A percentile compares a stretch with the other conserved stretches of the same genome.
Conservation (phyloP, 2,329 filamentous ascomycete genomes). For the Neophaeococcomyces mojaviensis region DNA sequence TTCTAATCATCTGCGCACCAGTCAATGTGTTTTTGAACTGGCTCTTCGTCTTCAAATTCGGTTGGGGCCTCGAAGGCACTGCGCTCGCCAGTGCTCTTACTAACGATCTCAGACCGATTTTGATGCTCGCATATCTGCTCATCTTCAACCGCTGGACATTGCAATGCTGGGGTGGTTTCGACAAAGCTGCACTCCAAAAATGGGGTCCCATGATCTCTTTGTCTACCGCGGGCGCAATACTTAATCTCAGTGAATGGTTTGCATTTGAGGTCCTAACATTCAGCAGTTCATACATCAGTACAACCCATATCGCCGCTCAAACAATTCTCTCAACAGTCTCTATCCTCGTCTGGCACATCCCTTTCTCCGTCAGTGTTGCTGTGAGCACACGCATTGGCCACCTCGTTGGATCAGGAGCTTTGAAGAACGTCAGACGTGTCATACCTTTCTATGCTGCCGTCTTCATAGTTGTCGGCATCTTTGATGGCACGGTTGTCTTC, state of each 20-base stretch:
- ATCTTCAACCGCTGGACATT: constrained; percentile 38
- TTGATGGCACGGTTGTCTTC: constrained; percentile 60
- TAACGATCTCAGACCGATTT: constrained; percentile 56
- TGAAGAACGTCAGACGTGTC: constrained; percentile 57
- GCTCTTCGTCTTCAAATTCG: constrained; percentile 49
- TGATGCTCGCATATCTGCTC: constrained; percentile 51
- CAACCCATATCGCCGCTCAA: constrained; percentile 68
- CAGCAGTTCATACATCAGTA: constrained; percentile 60
- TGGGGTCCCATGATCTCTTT: constrained; percentile 70
- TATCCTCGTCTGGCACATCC: constrained; percentile 54
- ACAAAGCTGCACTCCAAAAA: constrained; percentile 54
- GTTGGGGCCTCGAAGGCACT: constrained; percentile 60
- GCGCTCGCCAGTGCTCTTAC: constrained; percentile 61
- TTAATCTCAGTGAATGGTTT: constrained; percentile 77
- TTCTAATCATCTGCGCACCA: constrained; percentile 67
- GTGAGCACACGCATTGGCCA: constrained; percentile 74
- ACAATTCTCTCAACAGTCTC: constrained; percentile 57
- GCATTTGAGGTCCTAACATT: constrained; percentile 77
- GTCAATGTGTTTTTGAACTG: constrained; percentile 67
- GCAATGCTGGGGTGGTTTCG: constrained; percentile 66
- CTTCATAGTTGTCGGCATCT: constrained; percentile 55
- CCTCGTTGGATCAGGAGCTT: constrained; percentile 68
- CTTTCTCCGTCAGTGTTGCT: constrained; percentile 74
- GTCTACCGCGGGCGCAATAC: constrained; percentile 70
- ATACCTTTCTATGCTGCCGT: constrained; percentile 48